Base-by-base conservation (phyloP, 192 early-diverging fungal species). In the Allomyces macrogynus region DNA sequence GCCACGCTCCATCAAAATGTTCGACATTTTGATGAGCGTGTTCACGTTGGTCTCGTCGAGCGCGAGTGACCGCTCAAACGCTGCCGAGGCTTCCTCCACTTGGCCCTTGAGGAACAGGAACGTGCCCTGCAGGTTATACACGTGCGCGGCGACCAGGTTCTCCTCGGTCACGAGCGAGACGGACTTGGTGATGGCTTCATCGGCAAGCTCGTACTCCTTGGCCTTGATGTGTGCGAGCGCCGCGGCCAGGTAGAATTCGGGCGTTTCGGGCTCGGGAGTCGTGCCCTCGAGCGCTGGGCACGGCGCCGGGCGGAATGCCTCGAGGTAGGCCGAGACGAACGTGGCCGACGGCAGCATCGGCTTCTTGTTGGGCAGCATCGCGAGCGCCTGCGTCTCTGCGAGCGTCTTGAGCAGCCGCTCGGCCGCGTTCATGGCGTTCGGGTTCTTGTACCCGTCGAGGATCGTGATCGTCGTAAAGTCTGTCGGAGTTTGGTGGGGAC, bases 401-500 rank as follows among this genome's bases (percentile, higher is more conserved):
- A 94, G 70, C 70, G 78, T 82, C 78, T 91, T 91, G 67, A 97
- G 76, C 67, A 95, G 76, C 40, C 91, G 86, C 69, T 99, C 95
- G 66, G 89, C 89, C 12, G 92, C 78, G 42, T 77, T 73, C 14
- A 89, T 77, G 12, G 88, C 84, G 61, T 77, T 67, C 40, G 86
- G 85, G 75, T 93, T 95, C 63, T 87, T 89, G 79, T 96, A 97
- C 54, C 89, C 87, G 63, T 95, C 94, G 11, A 99, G 77, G 68
- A 97, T 93, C 72, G 93, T 96, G 11, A 90, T 83, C 0, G 86
- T 87, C 7, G 91, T 95, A 65, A 86, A 93, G 71, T 96, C 91
- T 78, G 27, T 27, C n/a, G 9, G 18, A 8, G 49, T 0, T 25
- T 43, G 22, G 44, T n/a, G 26, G 60, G 22, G 54, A 44, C 18